Evolutionary conservation across 345 rosid genomes (phyloP), one percentile per base, ranked within the genome.

Genomic region (Capsella bursapastoris): DNA sequence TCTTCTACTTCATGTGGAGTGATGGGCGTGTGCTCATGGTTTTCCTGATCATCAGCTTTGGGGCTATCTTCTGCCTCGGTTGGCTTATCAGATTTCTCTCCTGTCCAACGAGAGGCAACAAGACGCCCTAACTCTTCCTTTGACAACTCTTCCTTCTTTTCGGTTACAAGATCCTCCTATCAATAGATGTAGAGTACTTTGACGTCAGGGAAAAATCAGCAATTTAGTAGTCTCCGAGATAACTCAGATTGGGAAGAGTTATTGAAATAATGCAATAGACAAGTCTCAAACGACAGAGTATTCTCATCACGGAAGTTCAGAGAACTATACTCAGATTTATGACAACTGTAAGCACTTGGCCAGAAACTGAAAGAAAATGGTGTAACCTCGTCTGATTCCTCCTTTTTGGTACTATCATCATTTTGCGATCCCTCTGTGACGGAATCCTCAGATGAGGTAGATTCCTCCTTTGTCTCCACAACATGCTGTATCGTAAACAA

Each of bases 91-190:
- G 83, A 68, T 56, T 75, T 85, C 68, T 84, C 86, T 72, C 99
- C 93, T 2, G 99, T 92, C 99, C 99, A 96, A 40, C 98, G 97
- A 76, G 98, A 96, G 37, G 95, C 98, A 78, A 96, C 87, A 74
- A 88, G 96, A 70, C 86, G 92, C 74, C 99, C 98, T 77, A 90
- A 71, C 82, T 96, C 96, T 78, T 89, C 99, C 80, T 83, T 90
- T 48, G 99, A 96, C 82, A 92, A 82, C 57, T 81, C 96, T 74
- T 89, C 84, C 51, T 82, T 66, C 58, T 62, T 86, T 76, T 84
- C 89, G 48, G 87, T 65, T 48, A 7, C 71, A 55, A 64, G 84
- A 75, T 52, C 78, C 63, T 66, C 90, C 94, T 88, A 75, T 69
- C 44, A 38, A 75, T 49, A 66, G 5, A 68, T 61, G 73, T 44